Base-by-base conservation (phyloP, 106 monocot genomes). In the Iris macrosiphon region DNA sequence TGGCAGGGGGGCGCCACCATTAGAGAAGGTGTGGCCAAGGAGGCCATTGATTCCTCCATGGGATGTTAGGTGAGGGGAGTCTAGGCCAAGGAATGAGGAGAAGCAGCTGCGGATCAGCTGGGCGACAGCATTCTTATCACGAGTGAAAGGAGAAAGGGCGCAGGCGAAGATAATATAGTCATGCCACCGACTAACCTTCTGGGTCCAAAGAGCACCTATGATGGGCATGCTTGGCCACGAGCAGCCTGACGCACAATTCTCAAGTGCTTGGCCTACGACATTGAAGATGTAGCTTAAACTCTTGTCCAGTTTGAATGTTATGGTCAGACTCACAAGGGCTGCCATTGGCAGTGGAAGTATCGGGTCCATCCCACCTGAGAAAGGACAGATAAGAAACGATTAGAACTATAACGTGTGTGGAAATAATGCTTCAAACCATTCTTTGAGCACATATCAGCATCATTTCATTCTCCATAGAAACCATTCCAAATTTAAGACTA, bases 171-270 rank as follows among this genome's bases (percentile, higher is more conserved):
- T 68, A 7, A 98, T 80, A 62, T 90, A 98, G 67, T 98, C 76
- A 45, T 87, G 86, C 96, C 96, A 98, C 52, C 86, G 69, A 10
- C 67, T 66, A 12, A 80, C 96, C 61, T 98, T 98, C 49, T 90
- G 90, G 16, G 77, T 60, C 86, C 96, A 98, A 16, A 98, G 40
- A 17, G 90, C 86, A 8, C 83, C 96, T 26, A 90, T 71, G 42
- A 90, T 73, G 42, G 86, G 83, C 89, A 98, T 90, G 83, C 83
- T 78, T n/a, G 87, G 86, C 82, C 79, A 90, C 19, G 89, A 52
- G 51, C 77, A 80, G n/a, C 79, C 74, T 14, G 70, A 50, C 2
- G 96, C 79, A 59, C 96, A 90, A 44, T 77, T 98, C 56, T 96
- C 96, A 29, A 90, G 45, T 6, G 90, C 96, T 57, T 74, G 73